A percentile compares a stretch with the other conserved stretches of the same genome.
phyloP scores from a whole-genome alignment of 306 rosid species.

The Canavalia gladiata region DNA sequence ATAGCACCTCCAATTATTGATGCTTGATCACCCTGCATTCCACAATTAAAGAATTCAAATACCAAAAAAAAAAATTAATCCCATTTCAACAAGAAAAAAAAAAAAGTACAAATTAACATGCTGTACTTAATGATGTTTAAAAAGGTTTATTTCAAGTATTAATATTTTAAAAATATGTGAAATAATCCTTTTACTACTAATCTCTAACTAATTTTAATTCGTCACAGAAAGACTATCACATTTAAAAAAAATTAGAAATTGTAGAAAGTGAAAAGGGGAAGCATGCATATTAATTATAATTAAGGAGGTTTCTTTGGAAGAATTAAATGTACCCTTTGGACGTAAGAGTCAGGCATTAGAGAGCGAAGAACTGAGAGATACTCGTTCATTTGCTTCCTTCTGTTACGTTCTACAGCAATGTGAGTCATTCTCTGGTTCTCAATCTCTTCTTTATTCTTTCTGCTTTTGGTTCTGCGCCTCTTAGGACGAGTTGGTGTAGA shows the following conservation, averaged over 20 bases:
- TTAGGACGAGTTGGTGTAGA: conserved; percentile 60
- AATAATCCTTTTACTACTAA: no score
- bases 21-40: conserved; percentile 91
- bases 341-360: conserved; percentile 90
- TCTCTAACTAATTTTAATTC: neutral
- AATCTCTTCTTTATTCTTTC: conserved; percentile 87
- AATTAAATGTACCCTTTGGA: conserved; percentile 74
- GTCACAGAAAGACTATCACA: neutral
- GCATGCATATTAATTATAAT: neutral
- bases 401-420: conserved; percentile 95
- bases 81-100: conserved; percentile 9
- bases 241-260: neutral
- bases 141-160: neutral
- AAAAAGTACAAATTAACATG: neutral
- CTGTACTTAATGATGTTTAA: neutral
- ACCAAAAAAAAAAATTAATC: neutral
- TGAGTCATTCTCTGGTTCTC: conserved; percentile 99
- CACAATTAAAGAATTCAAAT: neutral
- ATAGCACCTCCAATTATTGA: conserved; percentile 95
- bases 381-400: conserved; percentile 94
- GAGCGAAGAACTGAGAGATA: conserved; percentile 93
- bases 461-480: conserved; percentile 69
- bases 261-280: neutral
- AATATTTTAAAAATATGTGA: neutral
- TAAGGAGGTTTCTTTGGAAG: neutral